Conservation (phyloP, 2,329 filamentous ascomycete species). For the Ophiostoma sp. region DNA sequence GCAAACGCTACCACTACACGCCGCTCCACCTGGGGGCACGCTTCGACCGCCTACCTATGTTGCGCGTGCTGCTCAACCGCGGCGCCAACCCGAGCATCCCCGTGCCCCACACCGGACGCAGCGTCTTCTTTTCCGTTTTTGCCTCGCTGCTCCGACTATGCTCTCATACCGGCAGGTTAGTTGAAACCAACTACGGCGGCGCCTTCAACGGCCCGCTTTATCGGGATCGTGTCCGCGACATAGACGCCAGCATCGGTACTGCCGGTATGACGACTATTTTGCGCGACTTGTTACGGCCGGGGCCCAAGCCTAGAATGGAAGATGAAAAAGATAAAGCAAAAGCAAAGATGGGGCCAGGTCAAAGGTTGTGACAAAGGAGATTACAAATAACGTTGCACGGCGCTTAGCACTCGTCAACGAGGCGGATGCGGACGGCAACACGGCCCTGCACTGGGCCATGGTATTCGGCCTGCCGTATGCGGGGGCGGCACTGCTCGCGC, state of each 20-base stretch:
- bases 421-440: conserved; percentile 12
- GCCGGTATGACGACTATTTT: neutral
- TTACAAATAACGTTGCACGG: neutral
- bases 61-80: neutral
- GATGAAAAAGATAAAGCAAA: neutral
- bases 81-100: neutral
- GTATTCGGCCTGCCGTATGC: conserved; percentile 6
- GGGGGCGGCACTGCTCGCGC: conserved; percentile 5
- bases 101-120: neutral
- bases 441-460: conserved; percentile 16
- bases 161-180: neutral
- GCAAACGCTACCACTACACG: neutral
- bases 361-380: neutral
- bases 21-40: neutral
- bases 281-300: neutral
- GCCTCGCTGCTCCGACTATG: neutral
- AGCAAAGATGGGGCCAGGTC: too few species aligned
- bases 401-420: conserved; percentile 9
- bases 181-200: neutral
- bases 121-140: neutral
- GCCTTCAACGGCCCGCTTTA: neutral
- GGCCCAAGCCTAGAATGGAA: neutral
- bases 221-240: neutral
- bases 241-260: conserved; percentile 10
- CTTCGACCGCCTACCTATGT: neutral